phyloP scores from a whole-genome alignment of 2,329 filamentous ascomycete genomes.

The Stachybotrys echinatus region DNA sequence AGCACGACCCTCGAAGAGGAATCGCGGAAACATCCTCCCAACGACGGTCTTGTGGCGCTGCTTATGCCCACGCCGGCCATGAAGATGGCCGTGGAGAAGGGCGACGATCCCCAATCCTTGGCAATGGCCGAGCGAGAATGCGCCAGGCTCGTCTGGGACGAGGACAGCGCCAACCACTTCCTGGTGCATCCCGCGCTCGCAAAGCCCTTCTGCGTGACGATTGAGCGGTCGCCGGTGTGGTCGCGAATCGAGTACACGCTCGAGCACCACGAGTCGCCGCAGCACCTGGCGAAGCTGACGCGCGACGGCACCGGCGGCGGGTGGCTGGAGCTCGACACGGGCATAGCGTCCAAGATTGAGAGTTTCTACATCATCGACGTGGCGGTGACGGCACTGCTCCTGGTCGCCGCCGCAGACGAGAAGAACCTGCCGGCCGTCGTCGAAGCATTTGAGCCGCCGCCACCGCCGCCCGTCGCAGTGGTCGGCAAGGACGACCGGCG shows the following conservation, averaged over 20 bases:
- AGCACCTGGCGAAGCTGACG: slow-evolving; percentile 55
- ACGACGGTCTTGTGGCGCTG: slow-evolving; percentile 61
- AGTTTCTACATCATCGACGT: slow-evolving; percentile 59
- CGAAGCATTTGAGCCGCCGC: slow-evolving; percentile 57
- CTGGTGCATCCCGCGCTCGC: slow-evolving; percentile 59
- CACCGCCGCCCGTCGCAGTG: slow-evolving; percentile 23
- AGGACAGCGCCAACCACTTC: slow-evolving; percentile 53
- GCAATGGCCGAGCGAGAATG: slow-evolving; percentile 63
- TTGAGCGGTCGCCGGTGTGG: slow-evolving; percentile 54
- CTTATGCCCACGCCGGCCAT: slow-evolving; percentile 63
- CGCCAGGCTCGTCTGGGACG: slow-evolving; percentile 67
- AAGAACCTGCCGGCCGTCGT: slow-evolving; percentile 34
- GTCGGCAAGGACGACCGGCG: slow-evolving; percentile 18
- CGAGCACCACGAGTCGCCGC: slow-evolving; percentile 58
- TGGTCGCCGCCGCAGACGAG: slow-evolving; percentile 54
- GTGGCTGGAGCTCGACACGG: slow-evolving; percentile 57
- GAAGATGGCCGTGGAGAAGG: slow-evolving; percentile 54
- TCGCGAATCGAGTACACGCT: slow-evolving; percentile 59
- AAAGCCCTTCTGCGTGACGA: slow-evolving; percentile 57
- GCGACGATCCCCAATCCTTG: slow-evolving; percentile 54
- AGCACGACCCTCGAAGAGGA: slow-evolving; percentile 53
- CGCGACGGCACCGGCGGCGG: slow-evolving; percentile 55
- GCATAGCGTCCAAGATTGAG: slow-evolving; percentile 53
- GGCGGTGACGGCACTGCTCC: slow-evolving; percentile 52
- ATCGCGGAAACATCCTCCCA: slow-evolving; percentile 45